Percentiles rank a stretch among this genome's conserved stretches.
Conservation (phyloP, 495 filamentous ascomycete species). For the Trichoderma virens region DNA sequence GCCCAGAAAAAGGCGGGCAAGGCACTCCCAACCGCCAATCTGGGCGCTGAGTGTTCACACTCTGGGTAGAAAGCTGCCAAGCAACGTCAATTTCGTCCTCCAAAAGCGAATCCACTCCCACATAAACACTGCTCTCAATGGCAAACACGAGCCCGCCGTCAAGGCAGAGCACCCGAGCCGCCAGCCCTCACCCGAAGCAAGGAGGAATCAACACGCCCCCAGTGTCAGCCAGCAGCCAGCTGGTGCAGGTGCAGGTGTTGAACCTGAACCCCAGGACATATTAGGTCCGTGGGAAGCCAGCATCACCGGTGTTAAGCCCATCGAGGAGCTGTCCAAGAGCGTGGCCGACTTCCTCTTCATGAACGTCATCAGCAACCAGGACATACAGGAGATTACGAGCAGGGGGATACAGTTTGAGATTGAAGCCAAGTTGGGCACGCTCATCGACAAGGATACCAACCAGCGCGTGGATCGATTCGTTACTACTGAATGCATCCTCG, state of each 20-base stretch:
- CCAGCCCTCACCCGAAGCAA: conserved; percentile 41
- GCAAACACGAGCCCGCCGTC: conserved; percentile 20
- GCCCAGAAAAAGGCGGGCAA: conserved; percentile 28
- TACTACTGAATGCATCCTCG: conserved; percentile 57
- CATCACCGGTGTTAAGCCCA: conserved; percentile 56
- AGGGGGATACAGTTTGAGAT: conserved; percentile 75
- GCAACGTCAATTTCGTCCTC: conserved; percentile 30
- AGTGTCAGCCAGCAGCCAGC: not conserved
- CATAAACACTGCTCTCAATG: conserved; percentile 22
- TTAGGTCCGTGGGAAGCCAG: conserved; percentile 67
- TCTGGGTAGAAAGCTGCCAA: conserved; percentile 13
- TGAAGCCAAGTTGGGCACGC: conserved; percentile 79
- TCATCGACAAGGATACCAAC: conserved; percentile 63
- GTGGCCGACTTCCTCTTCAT: conserved; percentile 70
- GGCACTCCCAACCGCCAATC: conserved; percentile 31
- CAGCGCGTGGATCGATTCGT: conserved; percentile 60
- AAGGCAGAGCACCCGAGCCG: conserved; percentile 33
- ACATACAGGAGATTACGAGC: conserved; percentile 44
- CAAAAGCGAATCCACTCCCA: conserved; percentile 25
- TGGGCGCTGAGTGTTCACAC: conserved; percentile 34
- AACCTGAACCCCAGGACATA: conserved; percentile 14
- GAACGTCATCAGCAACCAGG: conserved; percentile 53
- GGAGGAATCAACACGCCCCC: conserved; percentile 18
- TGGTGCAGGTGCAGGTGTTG: no score
- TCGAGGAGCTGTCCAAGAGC: conserved; percentile 56